These are phyloP conservation scores for Penicillium fimorum DNA, from an alignment of 495 filamentous ascomycete genomes.

Conservation along the genomic window DNA sequence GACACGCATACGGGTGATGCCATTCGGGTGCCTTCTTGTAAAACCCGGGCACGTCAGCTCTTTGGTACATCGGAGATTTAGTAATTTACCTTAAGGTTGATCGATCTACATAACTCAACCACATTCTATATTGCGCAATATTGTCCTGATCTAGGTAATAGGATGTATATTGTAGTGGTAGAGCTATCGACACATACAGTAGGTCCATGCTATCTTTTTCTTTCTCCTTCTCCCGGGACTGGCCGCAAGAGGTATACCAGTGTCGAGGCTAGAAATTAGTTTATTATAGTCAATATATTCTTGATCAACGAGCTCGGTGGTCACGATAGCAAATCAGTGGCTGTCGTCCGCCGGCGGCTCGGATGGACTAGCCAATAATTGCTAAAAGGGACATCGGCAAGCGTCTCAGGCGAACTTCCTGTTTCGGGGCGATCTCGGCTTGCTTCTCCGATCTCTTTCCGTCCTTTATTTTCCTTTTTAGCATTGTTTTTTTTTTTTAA, in stretches of 20 bases:
- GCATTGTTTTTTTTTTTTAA: not conserved
- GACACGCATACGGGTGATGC: slow-evolving; percentile 1
- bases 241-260: not conserved
- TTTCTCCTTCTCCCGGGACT: not conserved
- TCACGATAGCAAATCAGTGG: slow-evolving; percentile 11
- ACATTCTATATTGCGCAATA: not conserved
- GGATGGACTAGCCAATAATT: slow-evolving; percentile 23
- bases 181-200: not conserved
- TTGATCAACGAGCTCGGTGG: not conserved
- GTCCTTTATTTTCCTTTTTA: not conserved
- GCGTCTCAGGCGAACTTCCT: slow-evolving; percentile 28
- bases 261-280: not conserved
- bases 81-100: not conserved
- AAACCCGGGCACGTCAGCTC: not conserved
- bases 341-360: slow-evolving; percentile 7
- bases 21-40: not conserved
- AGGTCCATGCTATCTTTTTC: not conserved
- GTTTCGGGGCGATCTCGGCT: slow-evolving; percentile 32
- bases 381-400: slow-evolving; percentile 17
- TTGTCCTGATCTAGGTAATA: slow-evolving; percentile 6
- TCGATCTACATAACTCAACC: not conserved
- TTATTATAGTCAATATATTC: not conserved
- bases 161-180: not conserved
- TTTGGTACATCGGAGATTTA: not conserved
- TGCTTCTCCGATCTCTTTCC: slow-evolving; percentile 20